These are phyloP conservation scores for Phaeosphaeriaceae sp. DNA, from an alignment of 2,329 filamentous ascomycete species.

Conservation along the genomic window DNA sequence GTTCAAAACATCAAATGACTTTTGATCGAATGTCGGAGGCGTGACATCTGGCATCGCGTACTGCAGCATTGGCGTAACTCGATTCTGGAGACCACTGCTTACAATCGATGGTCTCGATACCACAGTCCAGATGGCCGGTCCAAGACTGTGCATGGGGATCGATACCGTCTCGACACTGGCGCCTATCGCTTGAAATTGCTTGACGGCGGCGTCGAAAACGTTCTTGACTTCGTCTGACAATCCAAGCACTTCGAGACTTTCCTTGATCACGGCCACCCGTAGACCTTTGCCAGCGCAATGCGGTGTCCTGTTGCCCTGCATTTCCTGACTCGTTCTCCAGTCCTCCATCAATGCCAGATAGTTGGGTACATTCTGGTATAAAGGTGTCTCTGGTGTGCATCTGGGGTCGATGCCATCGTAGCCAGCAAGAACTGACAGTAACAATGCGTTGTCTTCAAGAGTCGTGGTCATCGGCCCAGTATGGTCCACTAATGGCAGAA, in stretches of 20 bases:
- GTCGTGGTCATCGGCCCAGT: slow-evolving; percentile 53
- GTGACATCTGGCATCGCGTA: slow-evolving; percentile 39
- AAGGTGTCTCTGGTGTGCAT: slow-evolving; percentile 51
- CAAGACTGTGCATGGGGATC: slow-evolving; percentile 57
- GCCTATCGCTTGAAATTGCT: slow-evolving; percentile 50
- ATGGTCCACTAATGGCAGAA: slow-evolving; percentile 55
- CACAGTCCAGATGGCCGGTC: slow-evolving; percentile 58
- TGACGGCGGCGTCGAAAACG: slow-evolving; percentile 47
- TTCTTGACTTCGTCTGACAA: slow-evolving; percentile 49
- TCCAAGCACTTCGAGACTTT: slow-evolving; percentile 51
- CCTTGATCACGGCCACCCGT: slow-evolving; percentile 56
- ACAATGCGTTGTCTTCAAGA: slow-evolving; percentile 50
- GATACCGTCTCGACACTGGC: slow-evolving; percentile 55
- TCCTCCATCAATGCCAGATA: slow-evolving; percentile 39
- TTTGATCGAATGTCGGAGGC: slow-evolving; percentile 40
- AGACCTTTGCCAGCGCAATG: slow-evolving; percentile 48
- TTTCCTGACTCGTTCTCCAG: slow-evolving; percentile 33
- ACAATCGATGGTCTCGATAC: slow-evolving; percentile 41
- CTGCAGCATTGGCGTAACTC: slow-evolving; percentile 33
- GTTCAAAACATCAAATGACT: slow-evolving; percentile 54
- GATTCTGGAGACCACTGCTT: slow-evolving; percentile 32
- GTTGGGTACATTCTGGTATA: slow-evolving; percentile 44
- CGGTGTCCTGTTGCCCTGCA: slow-evolving; percentile 34
- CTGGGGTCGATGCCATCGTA: slow-evolving; percentile 56
- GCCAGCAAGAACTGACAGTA: slow-evolving; percentile 53